Evolutionary conservation across 202 grass and related monocot species (phyloP), one percentile per base, ranked within the genome.

Genomic region (Sporobolus alterniflorus): DNA sequence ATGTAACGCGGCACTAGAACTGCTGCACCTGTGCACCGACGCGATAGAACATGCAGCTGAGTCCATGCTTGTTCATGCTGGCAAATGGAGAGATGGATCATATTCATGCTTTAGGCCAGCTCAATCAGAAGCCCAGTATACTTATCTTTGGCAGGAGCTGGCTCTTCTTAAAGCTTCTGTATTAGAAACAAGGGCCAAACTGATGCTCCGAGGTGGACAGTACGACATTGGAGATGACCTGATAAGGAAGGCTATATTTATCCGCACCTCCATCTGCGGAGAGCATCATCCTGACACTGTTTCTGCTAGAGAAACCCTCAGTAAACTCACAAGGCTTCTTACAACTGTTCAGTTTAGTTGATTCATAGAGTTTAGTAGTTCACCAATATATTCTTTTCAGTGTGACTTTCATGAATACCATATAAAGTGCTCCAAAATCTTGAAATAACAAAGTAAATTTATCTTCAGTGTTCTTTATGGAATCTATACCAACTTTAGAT

Each of bases 271-370:
- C 47, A 94, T 97, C 42, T 97, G 89, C 62, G 94, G 94, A 72
- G 91, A 94, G 85, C 89, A 88, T 41, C 94, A 97, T 80, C 91
- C 94, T 44, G 92, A 97, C 54, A 97, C 94, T 7, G 71, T 97
- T 61, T 92, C 91, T 64, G 94, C 94, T 64, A 84, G 89, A 75
- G 91, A 97, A 84, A 97, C 91, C 32, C 87, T 97, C 39, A 85
- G 94, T 97, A 97, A 91, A 92, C 91, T 97, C 73, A 97, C 91
- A 76, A 88, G 94, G 79, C 94, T 97, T 88, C 89, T 97, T 82
- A 92, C 94, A 88, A 97, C 89, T 83, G 89, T 97, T 78, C 91
- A 93, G 78, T 72, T 90, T 90, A 93, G 81, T 90, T 90, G 74
- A 90, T 93, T 77, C 67, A 68, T 86, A 86, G 86, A 90, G 88